Conservation (phyloP, 208 protist genomes). For the Leishmania lainsoni region DNA sequence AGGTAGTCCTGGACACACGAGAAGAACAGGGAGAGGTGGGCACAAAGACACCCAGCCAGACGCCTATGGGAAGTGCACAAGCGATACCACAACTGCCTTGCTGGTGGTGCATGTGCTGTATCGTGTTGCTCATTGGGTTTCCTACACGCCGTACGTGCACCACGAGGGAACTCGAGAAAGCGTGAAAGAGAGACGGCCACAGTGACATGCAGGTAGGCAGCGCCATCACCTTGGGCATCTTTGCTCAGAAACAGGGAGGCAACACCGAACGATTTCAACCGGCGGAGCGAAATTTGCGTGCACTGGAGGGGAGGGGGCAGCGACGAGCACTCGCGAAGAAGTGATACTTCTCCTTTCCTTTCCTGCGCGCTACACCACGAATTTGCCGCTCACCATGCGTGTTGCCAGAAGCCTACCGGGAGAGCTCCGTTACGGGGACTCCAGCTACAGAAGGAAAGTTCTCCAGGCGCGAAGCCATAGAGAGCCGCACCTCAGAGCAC, state of each 20-base stretch:
- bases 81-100: not conserved
- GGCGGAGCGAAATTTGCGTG: not conserved
- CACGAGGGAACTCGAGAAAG: not conserved
- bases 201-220: not conserved
- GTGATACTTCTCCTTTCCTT: not conserved
- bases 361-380: not conserved
- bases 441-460: conserved; percentile 35
- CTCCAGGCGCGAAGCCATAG: conserved; percentile 34
- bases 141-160: not conserved
- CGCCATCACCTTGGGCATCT: not conserved
- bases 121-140: not conserved
- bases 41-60: not conserved
- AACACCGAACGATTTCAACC: not conserved
- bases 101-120: not conserved
- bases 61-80: not conserved
- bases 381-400: not conserved
- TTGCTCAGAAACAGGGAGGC: not conserved
- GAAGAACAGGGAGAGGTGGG: not conserved
- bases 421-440: conserved; percentile 24
- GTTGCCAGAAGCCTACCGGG: not conserved
- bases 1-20: not conserved
- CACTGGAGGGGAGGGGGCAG: not conserved
- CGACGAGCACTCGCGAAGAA: not conserved
- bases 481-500: conserved; percentile 37
- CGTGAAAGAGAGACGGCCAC: not conserved